Evolutionary conservation across 2,329 filamentous ascomycete species (phyloP).

Genomic region (Aureobasidium mangrovei): DNA sequence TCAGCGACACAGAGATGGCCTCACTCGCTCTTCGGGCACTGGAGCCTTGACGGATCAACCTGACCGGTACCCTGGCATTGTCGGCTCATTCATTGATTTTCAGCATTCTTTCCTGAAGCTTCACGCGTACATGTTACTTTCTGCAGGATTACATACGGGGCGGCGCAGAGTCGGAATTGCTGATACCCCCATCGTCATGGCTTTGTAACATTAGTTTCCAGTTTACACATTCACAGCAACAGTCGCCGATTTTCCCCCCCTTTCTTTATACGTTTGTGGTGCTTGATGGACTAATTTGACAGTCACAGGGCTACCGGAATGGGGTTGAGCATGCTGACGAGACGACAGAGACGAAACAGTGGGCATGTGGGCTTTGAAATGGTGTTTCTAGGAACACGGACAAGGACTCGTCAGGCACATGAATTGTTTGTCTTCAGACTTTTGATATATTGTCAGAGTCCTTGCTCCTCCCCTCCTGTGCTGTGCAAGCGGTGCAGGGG

Average conservation of each 20-base stretch:
- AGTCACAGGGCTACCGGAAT: neutral
- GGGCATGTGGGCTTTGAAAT: constrained; percentile 3
- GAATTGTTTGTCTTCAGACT: neutral
- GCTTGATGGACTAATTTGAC: neutral
- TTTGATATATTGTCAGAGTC: neutral
- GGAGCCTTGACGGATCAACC: too few relatives aligned
- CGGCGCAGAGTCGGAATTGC: constrained; percentile 5
- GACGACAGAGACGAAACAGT: neutral
- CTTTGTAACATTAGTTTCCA: constrained; percentile 12
- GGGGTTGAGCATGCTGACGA: neutral
- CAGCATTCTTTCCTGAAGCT: neutral
- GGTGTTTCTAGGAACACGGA: neutral
- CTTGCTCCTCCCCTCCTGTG: constrained; percentile 9
- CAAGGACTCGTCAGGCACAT: neutral
- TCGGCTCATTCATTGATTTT: neutral
- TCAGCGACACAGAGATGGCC: neutral
- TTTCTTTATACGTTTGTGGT: neutral
- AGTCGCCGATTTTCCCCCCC: constrained; percentile 1
- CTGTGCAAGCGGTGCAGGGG: neutral
- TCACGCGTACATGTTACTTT: constrained; percentile 1
- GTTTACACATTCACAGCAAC: constrained; percentile 10
- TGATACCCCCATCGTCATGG: constrained; percentile 7
- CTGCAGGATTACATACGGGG: constrained; percentile 10
- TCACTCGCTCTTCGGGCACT: too few relatives aligned
- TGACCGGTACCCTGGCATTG: neutral